Evolutionary conservation across 2,329 filamentous ascomycete species (phyloP).

Genomic region (Neodidymelliopsis sp.): DNA sequence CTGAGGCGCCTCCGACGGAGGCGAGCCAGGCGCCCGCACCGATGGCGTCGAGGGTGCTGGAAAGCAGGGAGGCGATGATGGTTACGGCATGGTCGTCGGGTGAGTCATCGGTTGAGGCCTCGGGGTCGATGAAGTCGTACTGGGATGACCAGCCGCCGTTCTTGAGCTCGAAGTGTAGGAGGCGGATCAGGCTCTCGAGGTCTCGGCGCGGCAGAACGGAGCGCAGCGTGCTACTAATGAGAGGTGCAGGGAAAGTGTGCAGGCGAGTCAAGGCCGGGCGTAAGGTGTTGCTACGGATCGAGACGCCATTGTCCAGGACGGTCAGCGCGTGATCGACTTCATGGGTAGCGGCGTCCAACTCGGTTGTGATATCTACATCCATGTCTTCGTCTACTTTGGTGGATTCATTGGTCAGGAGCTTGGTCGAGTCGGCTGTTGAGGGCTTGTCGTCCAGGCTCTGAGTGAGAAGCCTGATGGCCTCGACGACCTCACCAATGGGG

Average conservation of each 20-base stretch:
- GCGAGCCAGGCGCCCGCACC: conserved; percentile 76
- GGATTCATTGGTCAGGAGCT: conserved; percentile 49
- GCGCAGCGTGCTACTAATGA: conserved; percentile 70
- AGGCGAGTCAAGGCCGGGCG: conserved; percentile 75
- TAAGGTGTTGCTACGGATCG: conserved; percentile 68
- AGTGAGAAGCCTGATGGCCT: conserved; percentile 72
- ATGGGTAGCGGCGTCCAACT: conserved; percentile 51
- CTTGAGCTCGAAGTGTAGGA: conserved; percentile 75
- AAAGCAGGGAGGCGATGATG: conserved; percentile 74
- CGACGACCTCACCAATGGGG: conserved; percentile 70
- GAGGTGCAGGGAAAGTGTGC: conserved; percentile 66
- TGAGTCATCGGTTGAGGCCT: conserved; percentile 51
- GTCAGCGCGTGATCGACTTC: conserved; percentile 74
- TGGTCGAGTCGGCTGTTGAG: conserved; percentile 42
- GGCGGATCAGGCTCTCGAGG: conserved; percentile 73
- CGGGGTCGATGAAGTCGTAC: conserved; percentile 68
- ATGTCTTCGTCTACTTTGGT: conserved; percentile 35
- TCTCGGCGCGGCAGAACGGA: conserved; percentile 70
- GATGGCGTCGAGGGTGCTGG: conserved; percentile 77
- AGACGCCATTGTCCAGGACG: conserved; percentile 70
- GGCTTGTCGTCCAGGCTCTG: conserved; percentile 66
- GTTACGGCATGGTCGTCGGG: conserved; percentile 73
- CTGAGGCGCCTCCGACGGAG: conserved; percentile 52
- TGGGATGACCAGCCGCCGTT: conserved; percentile 78
- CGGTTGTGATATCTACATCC: conserved; percentile 48